Base-by-base conservation (phyloP, 352 stramenopile species). In the Phytophthora chlamydospora region DNA sequence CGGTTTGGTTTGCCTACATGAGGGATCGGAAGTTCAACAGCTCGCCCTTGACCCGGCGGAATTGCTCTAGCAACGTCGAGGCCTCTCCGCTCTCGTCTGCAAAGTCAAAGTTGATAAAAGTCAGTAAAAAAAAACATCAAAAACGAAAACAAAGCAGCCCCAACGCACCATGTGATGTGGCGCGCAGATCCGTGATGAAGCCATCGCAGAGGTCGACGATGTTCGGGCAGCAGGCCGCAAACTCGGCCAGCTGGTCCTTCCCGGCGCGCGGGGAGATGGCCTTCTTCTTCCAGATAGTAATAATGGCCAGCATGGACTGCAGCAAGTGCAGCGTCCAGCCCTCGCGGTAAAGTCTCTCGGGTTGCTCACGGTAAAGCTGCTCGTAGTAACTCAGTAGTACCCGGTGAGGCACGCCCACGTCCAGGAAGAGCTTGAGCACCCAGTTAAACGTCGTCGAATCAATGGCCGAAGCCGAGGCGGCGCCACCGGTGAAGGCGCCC, bases 241-340 rank as follows among this genome's bases (percentile, higher is more conserved):
- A 96, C 17, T 92, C 83, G 1, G 76, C 75, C 14, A 92, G 62
- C 27, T 80, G 61, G 46, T 95, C 84, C 50, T 88, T 90, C 2
- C 76, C 73, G 0, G 77, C 82, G 13, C 84, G 80, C 29, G 82
- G 76, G 16, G 85, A 90, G 31, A 90, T 81, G n/a, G 76, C 80
- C 57, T 91, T 72, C 59, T 89, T 90, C 63, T 89, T 91, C 87
- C 87, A 96, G n/a, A 84, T 52, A n/a, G 64, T 78, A 44, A 94
- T 76, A 59, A 89, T 85, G 33, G 79, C 70, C 44, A 93, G 69
- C 47, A 94, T 87, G 5, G 83, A 83, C 58, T 89, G 76, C 42
- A 94, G 69, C 53, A 96, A 54, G 60, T 96, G 87, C 33, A 94
- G 61, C 29, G 77, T 86, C 87, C 87, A 96, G 13, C 85, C 79